A percentile compares a stretch with the other conserved stretches of the same genome.
phyloP scores from a whole-genome alignment of 2,329 filamentous ascomycete genomes.

The Aspergillus nomiae region DNA sequence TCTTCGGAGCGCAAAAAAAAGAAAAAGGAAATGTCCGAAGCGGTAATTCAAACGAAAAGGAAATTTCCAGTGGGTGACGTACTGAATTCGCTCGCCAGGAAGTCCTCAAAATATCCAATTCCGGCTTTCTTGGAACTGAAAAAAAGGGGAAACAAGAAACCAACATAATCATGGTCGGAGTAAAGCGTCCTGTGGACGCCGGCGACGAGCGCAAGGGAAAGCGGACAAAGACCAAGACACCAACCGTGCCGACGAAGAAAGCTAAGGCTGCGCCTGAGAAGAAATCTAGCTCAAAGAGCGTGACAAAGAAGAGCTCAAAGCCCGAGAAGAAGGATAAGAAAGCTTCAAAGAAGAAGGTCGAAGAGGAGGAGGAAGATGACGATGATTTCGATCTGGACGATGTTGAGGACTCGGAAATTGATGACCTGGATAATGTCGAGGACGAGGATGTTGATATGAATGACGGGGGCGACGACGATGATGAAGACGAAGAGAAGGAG shows the following conservation, averaged over 20 bases:
- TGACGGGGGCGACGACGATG: constrained; percentile 34
- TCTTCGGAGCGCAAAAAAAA: constrained; percentile 24
- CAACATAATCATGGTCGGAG: constrained; percentile 37
- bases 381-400: constrained; percentile 60
- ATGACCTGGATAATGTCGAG: constrained; percentile 52
- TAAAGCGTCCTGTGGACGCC: constrained; percentile 43
- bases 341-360: constrained; percentile 37
- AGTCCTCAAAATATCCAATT: background rate
- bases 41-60: constrained; percentile 7
- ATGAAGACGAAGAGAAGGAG: constrained; percentile 35
- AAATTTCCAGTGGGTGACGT: constrained; percentile 14
- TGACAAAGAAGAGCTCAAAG: constrained; percentile 34
- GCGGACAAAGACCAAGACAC: constrained; percentile 37
- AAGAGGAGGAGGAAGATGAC: constrained; percentile 48
- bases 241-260: constrained; percentile 27
- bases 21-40: constrained; percentile 15
- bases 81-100: background rate
- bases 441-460: constrained; percentile 54
- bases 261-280: constrained; percentile 31
- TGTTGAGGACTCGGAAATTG: constrained; percentile 46
- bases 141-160: background rate
- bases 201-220: constrained; percentile 44
- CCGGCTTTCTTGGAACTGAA: constrained; percentile 11
- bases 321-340: constrained; percentile 37
- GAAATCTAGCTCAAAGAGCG: constrained; percentile 22